Evolutionary conservation across 2,329 filamentous ascomycete species (phyloP).

Genomic region (Paecilomyces dactylethromorphus): DNA sequence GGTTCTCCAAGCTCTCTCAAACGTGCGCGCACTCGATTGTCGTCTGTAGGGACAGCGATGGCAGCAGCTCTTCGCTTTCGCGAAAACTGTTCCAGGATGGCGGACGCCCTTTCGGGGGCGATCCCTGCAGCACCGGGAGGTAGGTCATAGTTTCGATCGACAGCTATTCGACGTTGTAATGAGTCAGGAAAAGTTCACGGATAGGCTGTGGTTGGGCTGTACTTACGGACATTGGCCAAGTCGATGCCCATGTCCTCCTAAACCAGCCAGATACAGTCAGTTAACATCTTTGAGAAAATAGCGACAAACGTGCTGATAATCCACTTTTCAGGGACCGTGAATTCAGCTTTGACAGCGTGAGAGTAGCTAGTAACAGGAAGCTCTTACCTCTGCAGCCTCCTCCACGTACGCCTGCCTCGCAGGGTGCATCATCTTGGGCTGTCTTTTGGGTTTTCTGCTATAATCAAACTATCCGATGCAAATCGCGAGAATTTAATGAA

Average conservation of each 20-base stretch:
- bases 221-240: conserved; percentile 58
- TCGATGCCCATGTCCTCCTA: conserved; percentile 55
- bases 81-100: conserved; percentile 80
- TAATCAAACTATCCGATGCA: background rate
- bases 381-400: conserved; percentile 60
- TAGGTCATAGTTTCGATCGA: conserved; percentile 81
- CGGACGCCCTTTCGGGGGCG: conserved; percentile 74
- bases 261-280: conserved; percentile 27
- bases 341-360: conserved; percentile 7
- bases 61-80: conserved; percentile 83
- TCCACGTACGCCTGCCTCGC: conserved; percentile 91
- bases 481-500: background rate
- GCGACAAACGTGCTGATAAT: conserved; percentile 9
- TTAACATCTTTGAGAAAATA: conserved; percentile 7
- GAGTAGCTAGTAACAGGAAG: conserved; percentile 9
- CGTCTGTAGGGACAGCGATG: conserved; percentile 89
- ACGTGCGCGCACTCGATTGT: conserved; percentile 72
- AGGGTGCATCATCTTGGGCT: conserved; percentile 62
- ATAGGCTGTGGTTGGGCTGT: conserved; percentile 1
- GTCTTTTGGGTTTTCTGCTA: background rate
- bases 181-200: conserved; percentile 1
- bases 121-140: conserved; percentile 59
- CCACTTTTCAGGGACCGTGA: background rate
- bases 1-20: conserved; percentile 87
- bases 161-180: conserved; percentile 34